Percentiles rank a stretch among this genome's conserved stretches.
phyloP scores from a whole-genome alignment of 2,329 filamentous ascomycete genomes.

The Sclerotinia minor region DNA sequence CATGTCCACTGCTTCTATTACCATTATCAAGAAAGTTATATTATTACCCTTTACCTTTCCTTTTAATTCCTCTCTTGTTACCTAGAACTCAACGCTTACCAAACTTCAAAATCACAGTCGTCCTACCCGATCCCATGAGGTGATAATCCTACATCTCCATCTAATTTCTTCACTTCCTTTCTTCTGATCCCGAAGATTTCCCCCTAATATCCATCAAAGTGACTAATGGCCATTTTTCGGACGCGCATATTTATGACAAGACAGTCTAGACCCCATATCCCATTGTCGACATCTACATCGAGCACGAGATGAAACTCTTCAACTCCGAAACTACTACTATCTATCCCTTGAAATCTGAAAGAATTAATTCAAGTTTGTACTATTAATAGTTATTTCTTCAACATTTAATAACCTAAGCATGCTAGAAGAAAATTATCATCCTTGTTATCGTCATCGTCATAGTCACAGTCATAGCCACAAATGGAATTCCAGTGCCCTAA shows the following conservation, averaged over 20 bases:
- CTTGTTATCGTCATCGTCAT: too few relatives aligned
- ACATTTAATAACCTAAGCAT: conserved; percentile 4
- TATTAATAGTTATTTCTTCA: conserved; percentile 7
- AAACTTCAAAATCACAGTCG: background rate
- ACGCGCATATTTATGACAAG: background rate
- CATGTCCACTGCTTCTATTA: too few relatives aligned
- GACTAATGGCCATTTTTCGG: background rate
- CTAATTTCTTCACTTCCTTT: too few relatives aligned
- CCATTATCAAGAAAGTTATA: too few relatives aligned
- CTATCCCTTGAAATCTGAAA: background rate
- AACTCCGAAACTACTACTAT: background rate
- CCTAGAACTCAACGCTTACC: too few relatives aligned
- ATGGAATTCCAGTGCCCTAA: background rate
- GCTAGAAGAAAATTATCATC: background rate
- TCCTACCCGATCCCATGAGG: conserved; percentile 8
- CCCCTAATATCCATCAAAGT: too few relatives aligned
- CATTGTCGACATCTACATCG: background rate
- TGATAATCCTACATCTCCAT: too few relatives aligned
- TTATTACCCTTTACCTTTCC: too few relatives aligned
- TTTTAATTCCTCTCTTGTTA: too few relatives aligned
- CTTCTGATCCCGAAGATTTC: too few relatives aligned
- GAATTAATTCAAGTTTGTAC: conserved; percentile 7
- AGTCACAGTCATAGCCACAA: background rate
- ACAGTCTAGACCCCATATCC: background rate
- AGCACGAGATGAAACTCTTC: background rate